These are phyloP conservation scores for Microascus cirrosus DNA, from an alignment of 2,329 filamentous ascomycete genomes.

Conservation along the genomic window DNA sequence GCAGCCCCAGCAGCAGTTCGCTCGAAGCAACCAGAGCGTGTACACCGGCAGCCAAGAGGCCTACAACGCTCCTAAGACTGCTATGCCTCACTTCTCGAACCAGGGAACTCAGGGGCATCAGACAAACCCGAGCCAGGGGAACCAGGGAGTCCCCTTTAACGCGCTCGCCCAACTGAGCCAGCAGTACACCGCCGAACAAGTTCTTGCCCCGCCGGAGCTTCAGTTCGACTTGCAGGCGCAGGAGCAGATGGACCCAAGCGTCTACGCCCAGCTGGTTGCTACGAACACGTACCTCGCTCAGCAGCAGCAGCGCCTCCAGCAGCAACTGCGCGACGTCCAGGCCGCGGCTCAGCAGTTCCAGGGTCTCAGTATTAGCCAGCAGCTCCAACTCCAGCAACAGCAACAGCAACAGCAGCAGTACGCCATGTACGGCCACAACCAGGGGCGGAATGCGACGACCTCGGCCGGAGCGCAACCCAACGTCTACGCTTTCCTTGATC, in stretches of 20 bases:
- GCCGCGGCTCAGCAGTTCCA: slow-evolving; percentile 75
- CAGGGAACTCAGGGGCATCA: slow-evolving; percentile 13
- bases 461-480: slow-evolving; percentile 24
- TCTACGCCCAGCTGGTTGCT: slow-evolving; percentile 81
- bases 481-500: slow-evolving; percentile 66
- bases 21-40: slow-evolving; percentile 32
- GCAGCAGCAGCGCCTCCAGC: slow-evolving; percentile 89
- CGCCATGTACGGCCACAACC: slow-evolving; percentile 16
- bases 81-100: slow-evolving; percentile 35
- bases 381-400: slow-evolving; percentile 34
- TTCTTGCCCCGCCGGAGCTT: slow-evolving; percentile 72
- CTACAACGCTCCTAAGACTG: slow-evolving; percentile 44
- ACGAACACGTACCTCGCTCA: slow-evolving; percentile 89
- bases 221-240: slow-evolving; percentile 59
- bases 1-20: slow-evolving; percentile 27
- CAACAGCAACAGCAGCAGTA: slow-evolving; percentile 36
- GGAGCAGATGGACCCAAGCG: slow-evolving; percentile 69
- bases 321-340: slow-evolving; percentile 79
- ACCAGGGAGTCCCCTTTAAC: slow-evolving; percentile 15
- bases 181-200: slow-evolving; percentile 74
- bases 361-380: slow-evolving; percentile 56
- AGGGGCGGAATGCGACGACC: slow-evolving; percentile 13
- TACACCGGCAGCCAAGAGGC: slow-evolving; percentile 30
- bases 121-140: slow-evolving; percentile 17
- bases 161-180: slow-evolving; percentile 22